A percentile compares a stretch with the other conserved stretches of the same genome.
Conservation (phyloP, 306 rosid genomes). For the Trichosanthes cucumerina region DNA sequence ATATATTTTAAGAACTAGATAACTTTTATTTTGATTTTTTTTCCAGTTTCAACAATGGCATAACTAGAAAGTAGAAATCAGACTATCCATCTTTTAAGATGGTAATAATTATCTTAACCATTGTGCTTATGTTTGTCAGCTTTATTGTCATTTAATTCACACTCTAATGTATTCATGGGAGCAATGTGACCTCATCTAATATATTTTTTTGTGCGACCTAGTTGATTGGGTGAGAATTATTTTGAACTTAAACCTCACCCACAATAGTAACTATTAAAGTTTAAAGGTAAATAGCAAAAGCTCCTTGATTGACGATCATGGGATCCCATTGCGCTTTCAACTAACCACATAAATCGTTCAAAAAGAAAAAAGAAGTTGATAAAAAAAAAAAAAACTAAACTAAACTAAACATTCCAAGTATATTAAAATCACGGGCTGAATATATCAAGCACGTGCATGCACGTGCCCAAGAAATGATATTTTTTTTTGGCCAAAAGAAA, state of each 20-base stretch:
- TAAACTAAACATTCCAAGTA: neutral
- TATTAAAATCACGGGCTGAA: neutral
- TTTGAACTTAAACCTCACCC: neutral
- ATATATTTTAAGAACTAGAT: too few species aligned
- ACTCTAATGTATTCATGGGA: too few species aligned
- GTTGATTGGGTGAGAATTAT: neutral
- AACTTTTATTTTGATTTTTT: too few species aligned
- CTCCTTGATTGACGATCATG: slow-evolving; percentile 30
- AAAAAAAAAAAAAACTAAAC: too few species aligned
- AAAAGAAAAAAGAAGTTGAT: neutral
- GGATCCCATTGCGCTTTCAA: slow-evolving; percentile 12
- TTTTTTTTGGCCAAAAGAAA: neutral
- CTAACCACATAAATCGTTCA: neutral
- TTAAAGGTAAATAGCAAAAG: slow-evolving; percentile 5
- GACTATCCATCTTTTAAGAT: too few species aligned
- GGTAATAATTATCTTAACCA: too few species aligned
- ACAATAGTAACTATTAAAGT: neutral
- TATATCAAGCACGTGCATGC: slow-evolving; percentile 10
- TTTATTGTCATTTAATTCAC: too few species aligned
- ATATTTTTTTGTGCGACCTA: neutral
- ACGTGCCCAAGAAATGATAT: slow-evolving; percentile 17
- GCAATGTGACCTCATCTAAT: too few species aligned
- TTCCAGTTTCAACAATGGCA: too few species aligned
- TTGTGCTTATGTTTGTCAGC: too few species aligned
- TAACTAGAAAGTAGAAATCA: too few species aligned